Conservation (phyloP, 495 filamentous ascomycete species). For the Eremomyces bilateralis region DNA sequence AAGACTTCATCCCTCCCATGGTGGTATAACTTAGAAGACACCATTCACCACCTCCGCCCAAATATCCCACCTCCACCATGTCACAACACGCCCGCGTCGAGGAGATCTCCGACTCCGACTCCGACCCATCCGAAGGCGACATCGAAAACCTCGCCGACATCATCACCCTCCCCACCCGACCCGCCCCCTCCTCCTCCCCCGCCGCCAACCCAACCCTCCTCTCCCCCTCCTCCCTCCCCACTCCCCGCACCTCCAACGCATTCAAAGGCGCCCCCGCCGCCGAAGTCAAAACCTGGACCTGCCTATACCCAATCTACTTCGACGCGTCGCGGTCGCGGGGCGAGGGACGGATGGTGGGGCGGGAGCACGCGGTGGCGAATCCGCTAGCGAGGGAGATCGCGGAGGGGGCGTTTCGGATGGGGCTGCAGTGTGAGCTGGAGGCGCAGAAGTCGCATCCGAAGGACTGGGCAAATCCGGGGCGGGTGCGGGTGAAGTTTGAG, state of each 20-base stretch:
- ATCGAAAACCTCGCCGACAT: constrained; percentile 3
- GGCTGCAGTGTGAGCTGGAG: constrained; percentile 62
- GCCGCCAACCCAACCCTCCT: constrained; percentile 11
- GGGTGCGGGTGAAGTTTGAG: constrained; percentile 61
- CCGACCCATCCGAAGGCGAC: constrained; percentile 28
- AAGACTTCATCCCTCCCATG: no score
- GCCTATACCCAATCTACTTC: constrained; percentile 90
- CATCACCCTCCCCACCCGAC: no score
- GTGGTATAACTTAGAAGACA: no score
- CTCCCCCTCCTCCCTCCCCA: constrained; percentile 3
- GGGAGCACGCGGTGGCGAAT: constrained; percentile 51
- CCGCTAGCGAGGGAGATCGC: constrained; percentile 80
- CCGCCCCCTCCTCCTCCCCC: constrained; percentile 7
- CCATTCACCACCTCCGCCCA: no score
- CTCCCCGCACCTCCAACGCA: constrained; percentile 19
- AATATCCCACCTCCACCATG: no score
- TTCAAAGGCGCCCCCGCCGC: constrained; percentile 22
- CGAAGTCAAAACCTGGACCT: constrained; percentile 43
- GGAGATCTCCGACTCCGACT: constrained; percentile 64
- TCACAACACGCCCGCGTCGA: constrained; percentile 65
- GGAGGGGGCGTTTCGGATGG: constrained; percentile 52
- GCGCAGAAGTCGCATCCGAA: constrained; percentile 82
- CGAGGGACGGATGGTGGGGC: constrained; percentile 56
- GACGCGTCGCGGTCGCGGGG: constrained; percentile 52
- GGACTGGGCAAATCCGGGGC: constrained; percentile 92